These are phyloP conservation scores for Globisporangium paroecandrum DNA, from an alignment of 352 stramenopile species.

Conservation along the genomic window DNA sequence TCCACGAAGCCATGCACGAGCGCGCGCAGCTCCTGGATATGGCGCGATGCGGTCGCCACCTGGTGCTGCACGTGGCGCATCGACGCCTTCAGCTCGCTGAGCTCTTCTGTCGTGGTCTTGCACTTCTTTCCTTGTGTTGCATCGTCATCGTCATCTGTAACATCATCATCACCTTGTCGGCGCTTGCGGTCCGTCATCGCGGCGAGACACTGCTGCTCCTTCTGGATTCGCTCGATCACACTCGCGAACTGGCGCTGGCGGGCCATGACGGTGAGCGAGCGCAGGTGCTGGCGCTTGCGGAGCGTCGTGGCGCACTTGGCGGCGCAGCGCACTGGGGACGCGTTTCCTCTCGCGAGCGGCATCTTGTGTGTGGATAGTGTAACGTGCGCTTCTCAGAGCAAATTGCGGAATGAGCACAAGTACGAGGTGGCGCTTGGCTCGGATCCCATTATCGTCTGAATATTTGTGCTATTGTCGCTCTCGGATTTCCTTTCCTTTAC, in stretches of 20 bases:
- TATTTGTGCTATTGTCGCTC: neutral
- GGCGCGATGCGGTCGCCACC: slow-evolving; percentile 9
- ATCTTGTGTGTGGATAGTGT: neutral
- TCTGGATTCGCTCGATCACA: slow-evolving; percentile 11
- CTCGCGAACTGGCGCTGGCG: slow-evolving; percentile 1
- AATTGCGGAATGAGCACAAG: slow-evolving; percentile 8
- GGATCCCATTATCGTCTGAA: neutral
- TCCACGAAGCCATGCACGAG: neutral
- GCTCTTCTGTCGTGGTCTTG: neutral
- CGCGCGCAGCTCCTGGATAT: slow-evolving; percentile 15
- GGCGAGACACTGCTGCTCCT: slow-evolving; percentile 1
- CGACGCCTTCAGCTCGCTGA: slow-evolving; percentile 7
- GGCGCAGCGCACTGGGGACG: slow-evolving; percentile 17
- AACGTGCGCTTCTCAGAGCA: neutral
- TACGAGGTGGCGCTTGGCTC: neutral
- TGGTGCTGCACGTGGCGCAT: slow-evolving; percentile 10
- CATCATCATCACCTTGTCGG: neutral
- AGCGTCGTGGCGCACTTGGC: slow-evolving; percentile 19
- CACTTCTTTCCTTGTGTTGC: neutral
- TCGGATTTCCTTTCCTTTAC: neutral
- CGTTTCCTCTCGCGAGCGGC: slow-evolving; percentile 10
- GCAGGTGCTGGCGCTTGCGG: slow-evolving; percentile 19
- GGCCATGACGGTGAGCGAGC: neutral
- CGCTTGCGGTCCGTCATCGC: slow-evolving; percentile 6
- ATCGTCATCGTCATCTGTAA: neutral